phyloP scores from a whole-genome alignment of 2,329 filamentous ascomycete species.

The Fusarium redolens region DNA sequence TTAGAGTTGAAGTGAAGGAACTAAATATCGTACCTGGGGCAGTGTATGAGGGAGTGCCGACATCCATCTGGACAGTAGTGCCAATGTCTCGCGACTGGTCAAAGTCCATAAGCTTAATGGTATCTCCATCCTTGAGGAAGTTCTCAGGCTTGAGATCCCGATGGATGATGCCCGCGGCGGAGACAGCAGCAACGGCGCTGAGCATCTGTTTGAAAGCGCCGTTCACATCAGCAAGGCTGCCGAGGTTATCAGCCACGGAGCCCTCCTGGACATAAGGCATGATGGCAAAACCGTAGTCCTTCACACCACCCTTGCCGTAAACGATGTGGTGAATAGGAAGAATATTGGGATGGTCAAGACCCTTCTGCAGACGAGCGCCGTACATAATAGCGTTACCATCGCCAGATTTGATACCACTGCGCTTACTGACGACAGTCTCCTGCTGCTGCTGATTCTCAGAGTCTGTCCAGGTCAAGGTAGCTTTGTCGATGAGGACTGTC shows the following conservation, averaged over 20 bases:
- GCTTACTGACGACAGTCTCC: constrained; percentile 15
- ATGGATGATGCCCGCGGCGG: constrained; percentile 9
- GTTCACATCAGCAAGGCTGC: not conserved
- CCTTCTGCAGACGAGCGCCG: constrained; percentile 1
- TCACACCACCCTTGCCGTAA: not conserved
- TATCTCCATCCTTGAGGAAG: constrained; percentile 23
- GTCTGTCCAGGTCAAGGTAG: not conserved
- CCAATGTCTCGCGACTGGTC: constrained; percentile 6
- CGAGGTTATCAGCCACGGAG: constrained; percentile 11
- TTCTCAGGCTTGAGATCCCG: constrained; percentile 24
- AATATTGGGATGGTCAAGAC: not conserved
- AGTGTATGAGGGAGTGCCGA: constrained; percentile 12
- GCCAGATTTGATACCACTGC: not conserved
- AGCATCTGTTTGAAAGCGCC: constrained; percentile 21
- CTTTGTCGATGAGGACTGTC: constrained; percentile 5
- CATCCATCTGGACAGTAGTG: not conserved
- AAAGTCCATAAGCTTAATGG: constrained; percentile 26
- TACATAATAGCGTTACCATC: not conserved
- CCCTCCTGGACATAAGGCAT: constrained; percentile 15
- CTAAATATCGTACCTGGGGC: not conserved
- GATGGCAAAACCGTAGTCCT: constrained; percentile 5
- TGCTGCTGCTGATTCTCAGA: not conserved
- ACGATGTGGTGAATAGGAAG: constrained; percentile 8
- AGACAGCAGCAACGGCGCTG: constrained; percentile 15
- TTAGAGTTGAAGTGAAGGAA: accelerated